A percentile compares a stretch with the other conserved stretches of the same genome.
Evolutionary conservation across 495 filamentous ascomycete species (phyloP).

Genomic region (Penicillium verhagenii): DNA sequence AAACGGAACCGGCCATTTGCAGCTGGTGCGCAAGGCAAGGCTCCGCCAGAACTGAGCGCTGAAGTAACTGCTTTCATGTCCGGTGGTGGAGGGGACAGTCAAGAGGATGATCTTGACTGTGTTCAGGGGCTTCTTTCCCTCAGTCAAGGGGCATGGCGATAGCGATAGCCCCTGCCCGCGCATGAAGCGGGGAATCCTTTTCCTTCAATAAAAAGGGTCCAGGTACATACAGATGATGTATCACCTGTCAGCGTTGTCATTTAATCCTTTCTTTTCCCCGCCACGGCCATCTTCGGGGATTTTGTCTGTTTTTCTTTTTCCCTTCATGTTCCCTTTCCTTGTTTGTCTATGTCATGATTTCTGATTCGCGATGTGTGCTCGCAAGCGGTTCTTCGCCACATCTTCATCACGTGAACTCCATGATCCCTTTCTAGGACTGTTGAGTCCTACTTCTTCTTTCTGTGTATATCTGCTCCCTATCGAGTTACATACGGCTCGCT

Average conservation of each 20-base stretch:
- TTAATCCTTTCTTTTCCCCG: neutral
- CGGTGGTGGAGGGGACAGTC: constrained; percentile 56
- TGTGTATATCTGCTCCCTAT: constrained; percentile 7
- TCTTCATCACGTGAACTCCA: constrained; percentile 28
- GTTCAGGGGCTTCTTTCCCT: constrained; percentile 75
- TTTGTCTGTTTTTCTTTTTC: constrained; percentile 1
- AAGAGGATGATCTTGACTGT: constrained; percentile 71
- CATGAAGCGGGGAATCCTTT: neutral
- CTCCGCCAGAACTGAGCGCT: constrained; percentile 39
- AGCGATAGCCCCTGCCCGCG: neutral
- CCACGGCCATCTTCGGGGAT: neutral
- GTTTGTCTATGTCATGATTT: constrained; percentile 18
- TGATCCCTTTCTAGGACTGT: constrained; percentile 23
- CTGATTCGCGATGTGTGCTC: constrained; percentile 32
- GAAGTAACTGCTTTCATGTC: constrained; percentile 72
- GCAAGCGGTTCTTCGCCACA: constrained; percentile 37
- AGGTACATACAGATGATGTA: neutral
- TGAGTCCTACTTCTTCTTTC: constrained; percentile 5
- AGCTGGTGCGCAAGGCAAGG: constrained; percentile 27
- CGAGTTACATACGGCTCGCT: constrained; percentile 4
- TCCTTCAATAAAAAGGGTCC: neutral
- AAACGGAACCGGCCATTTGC: constrained; percentile 39
- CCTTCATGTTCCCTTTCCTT: constrained; percentile 33
- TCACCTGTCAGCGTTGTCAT: constrained; percentile 6
- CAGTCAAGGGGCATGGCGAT: constrained; percentile 64